These are phyloP conservation scores for Martensiomyces pterosporus DNA, from an alignment of 192 early-diverging fungal genomes.

Conservation along the genomic window DNA sequence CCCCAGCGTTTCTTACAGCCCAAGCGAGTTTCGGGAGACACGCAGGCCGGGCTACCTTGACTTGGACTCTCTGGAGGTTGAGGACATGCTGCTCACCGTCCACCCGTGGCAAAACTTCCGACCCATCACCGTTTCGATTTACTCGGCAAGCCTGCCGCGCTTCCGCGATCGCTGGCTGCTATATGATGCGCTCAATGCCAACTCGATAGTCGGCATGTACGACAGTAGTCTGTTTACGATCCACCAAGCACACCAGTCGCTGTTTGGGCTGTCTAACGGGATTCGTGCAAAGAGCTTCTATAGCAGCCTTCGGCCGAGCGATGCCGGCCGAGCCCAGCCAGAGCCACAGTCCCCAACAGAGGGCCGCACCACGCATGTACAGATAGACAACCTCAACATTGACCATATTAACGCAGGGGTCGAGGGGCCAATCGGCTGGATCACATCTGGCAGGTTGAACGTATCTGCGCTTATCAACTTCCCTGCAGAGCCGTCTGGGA, in stretches of 20 bases:
- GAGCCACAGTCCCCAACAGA: not conserved
- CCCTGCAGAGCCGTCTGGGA: constrained; percentile 49
- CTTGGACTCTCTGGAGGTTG: constrained; percentile 71
- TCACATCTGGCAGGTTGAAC: constrained; percentile 84
- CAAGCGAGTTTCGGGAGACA: constrained; percentile 55
- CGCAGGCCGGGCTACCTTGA: constrained; percentile 81
- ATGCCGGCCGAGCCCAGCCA: not conserved
- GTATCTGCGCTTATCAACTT: constrained; percentile 67
- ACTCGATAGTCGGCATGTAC: constrained; percentile 85
- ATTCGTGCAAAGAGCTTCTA: not conserved
- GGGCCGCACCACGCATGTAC: constrained; percentile 58
- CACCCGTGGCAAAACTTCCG: constrained; percentile 71
- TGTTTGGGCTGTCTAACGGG: constrained; percentile 11
- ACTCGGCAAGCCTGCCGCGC: constrained; percentile 72
- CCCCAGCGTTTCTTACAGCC: constrained; percentile 55
- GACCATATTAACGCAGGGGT: constrained; percentile 84
- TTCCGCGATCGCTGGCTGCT: constrained; percentile 92
- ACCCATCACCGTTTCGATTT: constrained; percentile 83
- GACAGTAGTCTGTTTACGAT: constrained; percentile 94
- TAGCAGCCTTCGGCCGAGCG: not conserved
- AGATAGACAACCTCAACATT: constrained; percentile 85
- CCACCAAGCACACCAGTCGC: constrained; percentile 74
- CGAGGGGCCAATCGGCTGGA: constrained; percentile 89
- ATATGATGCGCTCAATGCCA: constrained; percentile 85
- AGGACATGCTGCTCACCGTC: constrained; percentile 86